These are phyloP conservation scores for Luffa aegyptiaca DNA, from an alignment of 306 rosid species.

Conservation along the genomic window DNA sequence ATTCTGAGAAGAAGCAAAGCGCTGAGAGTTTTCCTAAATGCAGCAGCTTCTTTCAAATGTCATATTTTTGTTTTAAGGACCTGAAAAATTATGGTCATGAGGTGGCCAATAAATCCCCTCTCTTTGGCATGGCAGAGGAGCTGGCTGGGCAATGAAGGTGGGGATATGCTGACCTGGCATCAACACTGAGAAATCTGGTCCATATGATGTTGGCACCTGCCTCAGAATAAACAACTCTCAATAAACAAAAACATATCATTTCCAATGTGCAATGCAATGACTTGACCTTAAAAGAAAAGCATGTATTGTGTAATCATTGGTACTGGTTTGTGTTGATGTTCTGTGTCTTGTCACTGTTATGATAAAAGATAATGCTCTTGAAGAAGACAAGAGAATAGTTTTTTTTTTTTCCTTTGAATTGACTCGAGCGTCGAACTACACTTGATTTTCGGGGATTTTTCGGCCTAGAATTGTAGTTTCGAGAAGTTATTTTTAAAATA, in stretches of 20 bases:
- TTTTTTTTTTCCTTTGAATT: background rate
- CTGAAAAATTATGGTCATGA: constrained; percentile 44
- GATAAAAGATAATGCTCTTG: background rate
- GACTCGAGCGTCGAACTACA: background rate
- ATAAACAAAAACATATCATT: background rate
- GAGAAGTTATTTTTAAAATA: background rate
- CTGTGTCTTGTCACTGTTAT: constrained; percentile 2
- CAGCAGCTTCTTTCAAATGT: background rate
- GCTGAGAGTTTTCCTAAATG: background rate
- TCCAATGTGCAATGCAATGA: background rate
- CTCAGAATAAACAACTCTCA: background rate
- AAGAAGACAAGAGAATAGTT: background rate
- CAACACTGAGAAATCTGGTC: constrained; percentile 61
- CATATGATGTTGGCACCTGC: constrained; percentile 48
- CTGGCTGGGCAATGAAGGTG: constrained; percentile 72
- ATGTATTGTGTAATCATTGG: background rate
- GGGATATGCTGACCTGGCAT: constrained; percentile 93
- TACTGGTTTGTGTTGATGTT: background rate
- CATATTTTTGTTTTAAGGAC: constrained; percentile 15
- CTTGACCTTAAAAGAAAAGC: background rate
- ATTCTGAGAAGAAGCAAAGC: constrained; percentile 1
- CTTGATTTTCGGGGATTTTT: background rate
- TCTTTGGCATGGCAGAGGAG: constrained; percentile 75
- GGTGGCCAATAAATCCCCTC: constrained; percentile 71
- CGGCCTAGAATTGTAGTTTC: background rate